Conservation (phyloP, 2,329 filamentous ascomycete species). For the Phaeosphaeriaceae sp. region DNA sequence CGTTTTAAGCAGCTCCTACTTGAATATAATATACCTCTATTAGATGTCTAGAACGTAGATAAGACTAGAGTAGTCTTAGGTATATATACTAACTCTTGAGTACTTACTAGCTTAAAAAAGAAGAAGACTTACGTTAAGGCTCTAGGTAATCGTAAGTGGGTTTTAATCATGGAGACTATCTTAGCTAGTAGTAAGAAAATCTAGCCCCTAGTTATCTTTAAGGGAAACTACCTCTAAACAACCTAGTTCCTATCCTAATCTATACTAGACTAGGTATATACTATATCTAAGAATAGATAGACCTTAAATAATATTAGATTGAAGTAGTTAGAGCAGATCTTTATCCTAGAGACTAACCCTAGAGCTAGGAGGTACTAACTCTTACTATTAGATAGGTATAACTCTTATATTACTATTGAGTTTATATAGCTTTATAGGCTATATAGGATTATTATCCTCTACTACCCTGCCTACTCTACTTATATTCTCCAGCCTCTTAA, state of each 20-base stretch:
- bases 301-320: conserved; percentile 7
- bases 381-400: conserved; percentile 11
- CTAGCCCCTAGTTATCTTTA: conserved; percentile 18
- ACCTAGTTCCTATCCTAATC: conserved; percentile 8
- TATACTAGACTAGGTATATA: conserved; percentile 8
- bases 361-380: neutral
- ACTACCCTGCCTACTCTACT: neutral
- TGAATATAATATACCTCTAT: conserved; percentile 11
- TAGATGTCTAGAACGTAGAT: conserved; percentile 23
- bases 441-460: conserved; percentile 1
- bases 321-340: conserved; percentile 6
- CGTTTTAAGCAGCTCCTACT: conserved; percentile 13
- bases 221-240: conserved; percentile 18
- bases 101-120: conserved; percentile 12
- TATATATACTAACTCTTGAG: conserved; percentile 16
- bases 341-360: conserved; percentile 3
- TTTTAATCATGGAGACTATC: conserved; percentile 19
- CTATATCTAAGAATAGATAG: conserved; percentile 13
- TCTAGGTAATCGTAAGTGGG: conserved; percentile 25
- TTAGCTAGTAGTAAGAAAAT: conserved; percentile 11
- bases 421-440: neutral
- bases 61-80: conserved; percentile 8
- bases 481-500: neutral
- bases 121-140: conserved; percentile 22
- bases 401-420: conserved; percentile 5